phyloP scores from a whole-genome alignment of 192 early-diverging fungal species.

The Linnemannia hyalina region DNA sequence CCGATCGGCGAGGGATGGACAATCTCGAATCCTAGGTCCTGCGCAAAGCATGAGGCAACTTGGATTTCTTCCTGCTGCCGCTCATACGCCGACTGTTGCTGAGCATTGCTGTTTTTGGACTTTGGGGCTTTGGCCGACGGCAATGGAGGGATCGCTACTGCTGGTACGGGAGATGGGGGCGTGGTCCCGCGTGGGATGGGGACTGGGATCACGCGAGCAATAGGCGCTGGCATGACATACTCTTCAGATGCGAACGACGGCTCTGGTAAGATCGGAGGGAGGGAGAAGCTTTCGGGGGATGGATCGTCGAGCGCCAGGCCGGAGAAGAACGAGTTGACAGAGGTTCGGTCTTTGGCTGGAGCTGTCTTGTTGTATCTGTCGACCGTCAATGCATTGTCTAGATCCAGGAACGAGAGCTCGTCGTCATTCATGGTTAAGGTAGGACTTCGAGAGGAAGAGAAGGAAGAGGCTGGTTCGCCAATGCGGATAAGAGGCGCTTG shows the following conservation, averaged over 20 bases:
- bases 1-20: constrained; percentile 30
- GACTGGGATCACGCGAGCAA: constrained; percentile 22
- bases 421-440: not conserved
- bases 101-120: not conserved
- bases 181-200: not conserved
- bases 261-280: constrained; percentile 12
- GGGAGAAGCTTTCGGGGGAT: not conserved
- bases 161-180: not conserved
- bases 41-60: constrained; percentile 36
- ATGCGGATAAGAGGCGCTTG: not conserved
- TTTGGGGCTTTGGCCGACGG: not conserved
- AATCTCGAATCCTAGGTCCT: constrained; percentile 52
- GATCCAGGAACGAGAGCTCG: constrained; percentile 27
- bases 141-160: not conserved
- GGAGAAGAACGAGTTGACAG: constrained; percentile 48
- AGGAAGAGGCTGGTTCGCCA: not conserved
- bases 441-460: not conserved
- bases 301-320: constrained; percentile 38
- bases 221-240: constrained; percentile 44
- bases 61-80: constrained; percentile 34
- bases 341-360: constrained; percentile 27
- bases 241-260: constrained; percentile 20
- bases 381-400: constrained; percentile 28
- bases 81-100: not conserved
- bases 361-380: constrained; percentile 21